Conservation (phyloP, 2,329 filamentous ascomycete species). For the Neonectria hederae region DNA sequence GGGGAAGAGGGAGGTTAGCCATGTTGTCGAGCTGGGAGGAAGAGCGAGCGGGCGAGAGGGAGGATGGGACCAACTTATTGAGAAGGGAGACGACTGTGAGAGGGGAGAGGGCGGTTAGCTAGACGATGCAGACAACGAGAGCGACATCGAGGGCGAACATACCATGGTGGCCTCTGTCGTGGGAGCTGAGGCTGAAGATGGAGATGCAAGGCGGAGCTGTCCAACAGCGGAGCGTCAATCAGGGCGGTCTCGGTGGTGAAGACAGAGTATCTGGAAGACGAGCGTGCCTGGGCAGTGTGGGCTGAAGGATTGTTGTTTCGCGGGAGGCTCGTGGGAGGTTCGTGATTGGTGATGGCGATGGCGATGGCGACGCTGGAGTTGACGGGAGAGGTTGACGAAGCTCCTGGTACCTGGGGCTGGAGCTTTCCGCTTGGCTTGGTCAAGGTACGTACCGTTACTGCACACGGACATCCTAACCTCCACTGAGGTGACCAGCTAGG, state of each 20-base stretch:
- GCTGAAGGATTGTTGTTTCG: conserved; percentile 2
- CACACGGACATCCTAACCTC: conserved; percentile 14
- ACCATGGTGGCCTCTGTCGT: conserved; percentile 43
- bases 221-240: conserved; percentile 35
- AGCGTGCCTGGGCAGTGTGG: neutral
- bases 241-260: conserved; percentile 11
- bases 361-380: conserved; percentile 28
- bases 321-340: conserved; percentile 22
- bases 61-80: conserved; percentile 77
- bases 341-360: conserved; percentile 25
- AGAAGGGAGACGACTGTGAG: conserved; percentile 84
- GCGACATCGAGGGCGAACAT: conserved; percentile 21
- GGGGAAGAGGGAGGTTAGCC: conserved; percentile 33
- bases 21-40: conserved; percentile 9
- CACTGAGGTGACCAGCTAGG: conserved; percentile 2
- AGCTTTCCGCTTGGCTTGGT: conserved; percentile 9
- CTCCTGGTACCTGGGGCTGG: conserved; percentile 29
- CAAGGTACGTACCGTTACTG: conserved; percentile 28
- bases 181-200: conserved; percentile 27
- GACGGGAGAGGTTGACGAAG: conserved; percentile 25
- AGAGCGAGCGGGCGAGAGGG: neutral
- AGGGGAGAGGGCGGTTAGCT: conserved; percentile 44
- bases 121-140: conserved; percentile 6
- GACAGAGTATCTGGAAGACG: neutral
- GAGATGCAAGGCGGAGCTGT: conserved; percentile 34